Evolutionary conservation across 129 eudicot genomes (phyloP), one percentile per base, ranked within the genome.

Genomic region (Cynara cardunculus): DNA sequence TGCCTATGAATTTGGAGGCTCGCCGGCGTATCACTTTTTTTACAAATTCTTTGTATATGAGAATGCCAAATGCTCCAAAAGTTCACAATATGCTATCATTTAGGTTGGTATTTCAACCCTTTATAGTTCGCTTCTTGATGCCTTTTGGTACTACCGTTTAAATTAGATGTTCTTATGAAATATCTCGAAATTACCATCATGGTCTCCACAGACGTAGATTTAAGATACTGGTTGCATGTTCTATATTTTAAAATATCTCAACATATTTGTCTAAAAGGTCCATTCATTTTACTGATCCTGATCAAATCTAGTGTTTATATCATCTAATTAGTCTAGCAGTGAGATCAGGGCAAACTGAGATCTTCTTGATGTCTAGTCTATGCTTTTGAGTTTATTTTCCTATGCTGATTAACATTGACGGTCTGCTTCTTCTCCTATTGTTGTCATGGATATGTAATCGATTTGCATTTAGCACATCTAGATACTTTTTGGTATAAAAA

Each of bases 11-110:
- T 88, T 74, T 93, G 61, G 99, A 96, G 81, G 99, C 99, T 72
- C 99, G 99, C 67, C 92, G 99, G 5, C 97, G 99, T 68, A 87
- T 89, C 82, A 96, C 99, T 61, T 96, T 93, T 85, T 96, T 96
- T 82, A 92, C 99, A 6, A 96, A 96, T 85, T 96, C 99, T 28
- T 86, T 96, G 79, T 93, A 91, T 81, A 96, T 96, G 99, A 93
- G 74, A 46, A 96, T 96, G 97, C 99, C 99, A 68, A 64, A 72
- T 32, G 99, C 99, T 83, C 99, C 99, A 69, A 88, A 81, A 91
- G 99, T 96, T 77, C 97, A 89, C 19, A 86, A 96, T 79, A 96
- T 96, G 99, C 89, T 96, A 72, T 96, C 99, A 56, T 96, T 96
- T 84, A 95, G 99, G 99, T 95, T 56, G 46, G 97, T 85, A 73